Evolutionary conservation across 768 basidiomycete species (phyloP).

Genomic region (Phaeolepiota aurea): DNA sequence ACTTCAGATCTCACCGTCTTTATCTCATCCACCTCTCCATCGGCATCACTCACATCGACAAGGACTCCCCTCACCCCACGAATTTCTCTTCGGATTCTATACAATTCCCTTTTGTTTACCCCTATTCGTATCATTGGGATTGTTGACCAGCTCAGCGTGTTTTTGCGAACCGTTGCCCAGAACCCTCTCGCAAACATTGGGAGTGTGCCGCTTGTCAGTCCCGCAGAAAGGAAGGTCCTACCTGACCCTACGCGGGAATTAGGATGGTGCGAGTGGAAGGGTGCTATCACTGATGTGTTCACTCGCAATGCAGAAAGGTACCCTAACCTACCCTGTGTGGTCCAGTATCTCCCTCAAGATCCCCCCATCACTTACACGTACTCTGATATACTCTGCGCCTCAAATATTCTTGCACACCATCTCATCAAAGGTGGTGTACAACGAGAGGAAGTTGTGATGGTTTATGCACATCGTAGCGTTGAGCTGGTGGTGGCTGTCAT

Average conservation of each 20-base stretch:
- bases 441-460: slow-evolving; percentile 95
- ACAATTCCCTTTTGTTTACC: slow-evolving; percentile 93
- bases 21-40: slow-evolving; percentile 52
- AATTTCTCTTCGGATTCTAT: slow-evolving; percentile 76
- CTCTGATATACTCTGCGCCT: slow-evolving; percentile 69
- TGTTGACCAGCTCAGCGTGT: slow-evolving; percentile 75
- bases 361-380: slow-evolving; percentile 63
- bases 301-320: slow-evolving; percentile 72
- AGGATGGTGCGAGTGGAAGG: slow-evolving; percentile 96
- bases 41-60: slow-evolving; percentile 34
- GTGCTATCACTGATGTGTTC: slow-evolving; percentile 94
- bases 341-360: slow-evolving; percentile 59
- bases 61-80: slow-evolving; percentile 65
- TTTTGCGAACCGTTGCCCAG: slow-evolving; percentile 63
- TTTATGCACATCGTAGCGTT: slow-evolving; percentile 93
- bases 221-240: slow-evolving; percentile 56
- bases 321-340: slow-evolving; percentile 83
- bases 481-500: slow-evolving; percentile 96
- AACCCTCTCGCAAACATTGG: slow-evolving; percentile 69
- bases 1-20: slow-evolving; percentile 93
- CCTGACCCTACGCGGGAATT: slow-evolving; percentile 85
- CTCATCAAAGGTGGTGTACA: slow-evolving; percentile 80
- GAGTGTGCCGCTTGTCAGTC: slow-evolving; percentile 71
- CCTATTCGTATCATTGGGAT: slow-evolving; percentile 66
- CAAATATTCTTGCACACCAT: slow-evolving; percentile 87